Percentiles rank a stretch among this genome's conserved stretches.
These are phyloP conservation scores for Rutstroemia sp. DNA, from an alignment of 2,329 filamentous ascomycete species.

Conservation along the genomic window DNA sequence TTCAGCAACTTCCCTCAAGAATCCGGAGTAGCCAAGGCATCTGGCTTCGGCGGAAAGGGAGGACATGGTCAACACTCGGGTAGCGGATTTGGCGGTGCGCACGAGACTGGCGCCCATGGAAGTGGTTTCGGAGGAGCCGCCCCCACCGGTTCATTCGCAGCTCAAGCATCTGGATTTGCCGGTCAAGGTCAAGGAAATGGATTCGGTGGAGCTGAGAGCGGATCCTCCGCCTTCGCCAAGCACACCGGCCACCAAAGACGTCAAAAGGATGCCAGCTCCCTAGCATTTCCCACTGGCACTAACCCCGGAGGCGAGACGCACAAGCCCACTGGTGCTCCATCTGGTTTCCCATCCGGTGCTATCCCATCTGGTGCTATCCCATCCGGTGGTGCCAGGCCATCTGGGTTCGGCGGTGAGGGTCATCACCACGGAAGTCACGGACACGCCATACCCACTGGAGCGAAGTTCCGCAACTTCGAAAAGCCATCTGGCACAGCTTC, in stretches of 20 bases:
- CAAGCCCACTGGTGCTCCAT: neutral
- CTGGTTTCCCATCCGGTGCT: neutral
- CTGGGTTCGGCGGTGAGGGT: neutral
- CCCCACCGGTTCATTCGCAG: neutral
- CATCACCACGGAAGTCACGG: neutral
- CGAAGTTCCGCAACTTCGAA: neutral
- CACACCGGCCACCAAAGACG: constrained; percentile 2
- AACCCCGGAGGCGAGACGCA: neutral
- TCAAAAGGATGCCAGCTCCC: neutral
- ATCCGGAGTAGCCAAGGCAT: neutral
- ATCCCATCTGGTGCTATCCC: neutral
- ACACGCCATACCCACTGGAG: neutral
- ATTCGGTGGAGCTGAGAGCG: neutral
- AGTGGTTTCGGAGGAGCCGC: neutral
- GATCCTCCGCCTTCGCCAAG: neutral
- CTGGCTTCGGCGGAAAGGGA: neutral
- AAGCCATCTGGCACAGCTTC: neutral
- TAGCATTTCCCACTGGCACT: neutral
- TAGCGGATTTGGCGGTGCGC: neutral
- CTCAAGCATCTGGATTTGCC: neutral
- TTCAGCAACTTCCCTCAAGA: neutral
- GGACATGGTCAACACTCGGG: neutral
- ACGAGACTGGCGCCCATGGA: neutral
- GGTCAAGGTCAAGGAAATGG: neutral
- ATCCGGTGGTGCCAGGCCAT: neutral